Evolutionary conservation across 140 eudicot genomes (phyloP).

Genomic region (Erigeron philadelphicus): DNA sequence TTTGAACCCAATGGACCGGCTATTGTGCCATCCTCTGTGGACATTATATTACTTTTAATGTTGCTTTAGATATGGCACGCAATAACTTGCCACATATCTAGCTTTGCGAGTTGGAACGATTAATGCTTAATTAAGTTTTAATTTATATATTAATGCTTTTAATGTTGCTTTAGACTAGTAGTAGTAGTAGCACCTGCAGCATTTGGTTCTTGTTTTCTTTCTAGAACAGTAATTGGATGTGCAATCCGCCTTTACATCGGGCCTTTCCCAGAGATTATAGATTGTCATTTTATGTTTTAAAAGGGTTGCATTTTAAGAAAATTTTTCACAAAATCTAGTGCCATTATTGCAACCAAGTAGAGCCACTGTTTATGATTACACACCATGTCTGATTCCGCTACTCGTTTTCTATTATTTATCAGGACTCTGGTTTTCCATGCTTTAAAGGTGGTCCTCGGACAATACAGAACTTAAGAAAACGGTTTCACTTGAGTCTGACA

Average conservation of each 20-base stretch:
- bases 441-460: constrained; percentile 98
- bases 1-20: background rate
- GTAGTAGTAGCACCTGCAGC: background rate
- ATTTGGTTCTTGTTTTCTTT: background rate
- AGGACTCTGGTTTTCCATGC: constrained; percentile 99
- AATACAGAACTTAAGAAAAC: constrained; percentile 86
- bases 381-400: constrained; percentile 9
- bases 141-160: background rate
- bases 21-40: background rate
- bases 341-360: background rate
- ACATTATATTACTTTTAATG: background rate
- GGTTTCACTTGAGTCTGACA: constrained; percentile 88
- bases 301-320: background rate
- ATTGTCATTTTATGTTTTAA: background rate
- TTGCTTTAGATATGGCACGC: too few species aligned
- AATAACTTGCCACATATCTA: background rate
- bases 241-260: background rate
- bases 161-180: background rate
- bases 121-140: too few species aligned
- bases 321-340: background rate
- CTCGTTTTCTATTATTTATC: constrained; percentile 25
- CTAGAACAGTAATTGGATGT: background rate
- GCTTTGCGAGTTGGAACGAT: background rate
- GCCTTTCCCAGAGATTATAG: background rate
- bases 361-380: background rate